Conservation (phyloP, 2,329 filamentous ascomycete genomes). For the Lecanoromycetidae sp. region DNA sequence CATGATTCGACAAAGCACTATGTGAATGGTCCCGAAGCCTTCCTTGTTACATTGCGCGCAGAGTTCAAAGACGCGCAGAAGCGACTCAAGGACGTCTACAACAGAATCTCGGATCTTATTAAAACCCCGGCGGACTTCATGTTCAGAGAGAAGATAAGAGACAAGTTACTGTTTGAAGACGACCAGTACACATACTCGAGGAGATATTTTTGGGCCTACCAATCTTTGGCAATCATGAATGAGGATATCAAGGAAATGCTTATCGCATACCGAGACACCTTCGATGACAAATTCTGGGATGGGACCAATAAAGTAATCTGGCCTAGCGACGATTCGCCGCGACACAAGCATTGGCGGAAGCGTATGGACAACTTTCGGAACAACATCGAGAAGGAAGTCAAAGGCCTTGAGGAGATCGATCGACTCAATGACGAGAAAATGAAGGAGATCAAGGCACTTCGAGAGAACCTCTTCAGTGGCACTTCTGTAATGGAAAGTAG, state of each 20-base stretch:
- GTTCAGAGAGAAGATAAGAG: slow-evolving; percentile 17
- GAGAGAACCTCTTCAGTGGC: slow-evolving; percentile 52
- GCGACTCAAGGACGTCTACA: slow-evolving; percentile 45
- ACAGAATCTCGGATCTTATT: slow-evolving; percentile 45
- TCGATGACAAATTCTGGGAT: slow-evolving; percentile 22
- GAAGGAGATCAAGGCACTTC: slow-evolving; percentile 34
- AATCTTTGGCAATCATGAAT: slow-evolving; percentile 21
- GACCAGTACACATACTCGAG: slow-evolving; percentile 20
- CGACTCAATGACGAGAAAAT: slow-evolving; percentile 45
- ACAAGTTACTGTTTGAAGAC: slow-evolving; percentile 15
- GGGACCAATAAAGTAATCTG: slow-evolving; percentile 21
- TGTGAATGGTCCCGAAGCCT: slow-evolving; percentile 50
- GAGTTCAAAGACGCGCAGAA: slow-evolving; percentile 51
- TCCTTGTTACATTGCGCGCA: slow-evolving; percentile 44
- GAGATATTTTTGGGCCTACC: slow-evolving; percentile 23
- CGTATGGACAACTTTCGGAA: slow-evolving; percentile 19
- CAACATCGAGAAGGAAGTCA: slow-evolving; percentile 21
- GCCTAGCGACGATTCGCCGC: slow-evolving; percentile 20
- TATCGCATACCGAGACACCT: slow-evolving; percentile 18
- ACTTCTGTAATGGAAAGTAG: slow-evolving; percentile 51
- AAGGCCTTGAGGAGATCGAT: slow-evolving; percentile 48
- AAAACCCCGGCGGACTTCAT: slow-evolving; percentile 39
- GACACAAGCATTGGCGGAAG: slow-evolving; percentile 21
- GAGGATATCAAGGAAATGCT: slow-evolving; percentile 23
- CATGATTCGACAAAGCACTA: slow-evolving; percentile 46